Evolutionary conservation across 768 basidiomycete genomes (phyloP), one percentile per base, ranked within the genome.

Genomic region (Lentinula sp.): DNA sequence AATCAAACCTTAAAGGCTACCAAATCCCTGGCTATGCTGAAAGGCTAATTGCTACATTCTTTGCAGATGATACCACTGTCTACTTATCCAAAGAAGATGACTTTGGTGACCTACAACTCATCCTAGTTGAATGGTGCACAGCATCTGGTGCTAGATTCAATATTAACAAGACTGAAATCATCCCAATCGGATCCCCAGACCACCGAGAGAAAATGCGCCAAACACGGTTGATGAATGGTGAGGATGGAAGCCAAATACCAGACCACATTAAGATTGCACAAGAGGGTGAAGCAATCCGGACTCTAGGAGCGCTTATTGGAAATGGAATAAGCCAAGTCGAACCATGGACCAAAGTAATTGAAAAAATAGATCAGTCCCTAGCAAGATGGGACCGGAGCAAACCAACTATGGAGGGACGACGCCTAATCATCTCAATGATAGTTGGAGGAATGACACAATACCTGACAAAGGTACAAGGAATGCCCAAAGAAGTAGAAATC

Each of bases 141-240:
- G 76, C 72, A 4, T 75, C 76, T 6, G 65, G 71, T 0, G 79
- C 79, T 0, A 76, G 73, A 43, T 82, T 81, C 64, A 82, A 81
- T 54, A 59, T 66, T 0, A 50, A 56, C 0, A 82, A 82, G 63
- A 81, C 78, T 0, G 71, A 74, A 37, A 62, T 77, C 0, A 67
- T 79, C 32, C 39, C 54, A 1, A 56, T 56, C 1, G 54, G 54
- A 8, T 32, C 39, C 9, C 16, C 5, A 2, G 54, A 56, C 6
- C 20, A 56, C 12, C n/a, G 36, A 3, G 12, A 41, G 61, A 2
- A 65, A 15, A 3, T 73, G 23, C 15, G 54, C 5, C 36, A 56
- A 43, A 42, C 13, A 1, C 6, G 20, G 3, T 9, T 28, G 18
- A 2, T 51, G 8, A 51, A 51, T 51, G 50, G 32, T 4, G 16